Evolutionary conservation across 805 yeast genomes (phyloP).

Genomic region (Saccharomycopsis fodiens): DNA sequence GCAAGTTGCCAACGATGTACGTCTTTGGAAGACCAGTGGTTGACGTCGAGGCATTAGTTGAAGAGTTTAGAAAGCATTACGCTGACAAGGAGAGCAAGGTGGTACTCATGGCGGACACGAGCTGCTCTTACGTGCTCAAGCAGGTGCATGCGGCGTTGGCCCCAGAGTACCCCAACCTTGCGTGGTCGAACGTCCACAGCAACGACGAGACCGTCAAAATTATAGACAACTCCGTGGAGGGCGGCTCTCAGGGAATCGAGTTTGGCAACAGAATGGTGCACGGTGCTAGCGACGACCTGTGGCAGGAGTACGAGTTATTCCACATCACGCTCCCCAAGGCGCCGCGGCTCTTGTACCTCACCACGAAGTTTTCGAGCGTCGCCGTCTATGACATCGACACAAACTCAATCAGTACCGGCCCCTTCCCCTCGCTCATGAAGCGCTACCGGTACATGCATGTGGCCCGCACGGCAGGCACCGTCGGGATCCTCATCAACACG

Average conservation of each 20-base stretch:
- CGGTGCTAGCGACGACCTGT: slow-evolving; percentile 24
- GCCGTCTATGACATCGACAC: slow-evolving; percentile 40
- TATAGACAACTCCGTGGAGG: slow-evolving; percentile 33
- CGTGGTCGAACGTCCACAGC: slow-evolving; percentile 24
- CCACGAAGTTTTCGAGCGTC: slow-evolving; percentile 58
- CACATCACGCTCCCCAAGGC: slow-evolving; percentile 70
- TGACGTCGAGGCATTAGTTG: slow-evolving; percentile 33
- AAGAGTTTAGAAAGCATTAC: slow-evolving; percentile 36
- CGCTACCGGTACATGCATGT: slow-evolving; percentile 81
- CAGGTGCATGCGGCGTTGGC: slow-evolving; percentile 32
- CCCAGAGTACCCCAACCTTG: slow-evolving; percentile 28
- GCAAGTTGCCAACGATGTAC: slow-evolving; percentile 65
- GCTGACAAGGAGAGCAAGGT: slow-evolving; percentile 36
- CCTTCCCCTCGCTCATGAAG: slow-evolving; percentile 72
- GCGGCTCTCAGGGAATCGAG: slow-evolving; percentile 10
- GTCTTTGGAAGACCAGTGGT: slow-evolving; percentile 66
- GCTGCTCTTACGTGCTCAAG: slow-evolving; percentile 43
- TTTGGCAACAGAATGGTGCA: slow-evolving; percentile 29
- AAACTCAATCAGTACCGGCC: slow-evolving; percentile 39
- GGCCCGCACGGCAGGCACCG: slow-evolving; percentile 86
- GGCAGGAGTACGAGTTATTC: slow-evolving; percentile 49
- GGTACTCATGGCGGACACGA: slow-evolving; percentile 69
- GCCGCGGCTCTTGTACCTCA: slow-evolving; percentile 67
- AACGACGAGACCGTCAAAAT: slow-evolving; percentile 31
- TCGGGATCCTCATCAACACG: slow-evolving; percentile 88